Conservation (phyloP, 306 rosid genomes). For the Vigna radiata region DNA sequence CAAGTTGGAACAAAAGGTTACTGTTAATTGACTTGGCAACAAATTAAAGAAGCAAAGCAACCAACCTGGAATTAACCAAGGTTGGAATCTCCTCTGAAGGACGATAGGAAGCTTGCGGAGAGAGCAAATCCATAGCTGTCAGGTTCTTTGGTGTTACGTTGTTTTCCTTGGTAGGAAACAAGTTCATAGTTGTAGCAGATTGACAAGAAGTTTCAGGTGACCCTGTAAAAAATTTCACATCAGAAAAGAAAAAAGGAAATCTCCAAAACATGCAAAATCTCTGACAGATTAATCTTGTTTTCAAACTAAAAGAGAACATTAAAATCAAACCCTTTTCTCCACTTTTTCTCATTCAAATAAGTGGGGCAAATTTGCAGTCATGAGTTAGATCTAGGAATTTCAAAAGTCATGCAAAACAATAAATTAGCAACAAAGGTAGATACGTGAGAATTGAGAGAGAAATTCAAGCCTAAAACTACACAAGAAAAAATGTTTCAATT, state of each 20-base stretch:
- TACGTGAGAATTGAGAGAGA: not conserved
- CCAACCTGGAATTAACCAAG: constrained; percentile 45
- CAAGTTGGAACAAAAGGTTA: constrained; percentile 23
- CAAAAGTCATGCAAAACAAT: not conserved
- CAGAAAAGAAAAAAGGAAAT: not conserved
- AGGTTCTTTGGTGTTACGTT: constrained; percentile 45
- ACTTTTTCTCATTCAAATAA: not conserved
- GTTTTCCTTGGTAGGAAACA: constrained; percentile 63
- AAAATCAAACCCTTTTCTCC: not conserved
- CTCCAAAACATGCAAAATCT: constrained; percentile 14
- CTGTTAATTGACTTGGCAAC: constrained; percentile 15
- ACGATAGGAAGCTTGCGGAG: constrained; percentile 42
- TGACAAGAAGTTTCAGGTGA: constrained; percentile 60
- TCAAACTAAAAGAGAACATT: not conserved
- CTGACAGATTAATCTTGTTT: not conserved
- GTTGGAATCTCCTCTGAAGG: constrained; percentile 42
- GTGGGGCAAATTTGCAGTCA: not conserved
- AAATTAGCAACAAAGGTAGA: not conserved
- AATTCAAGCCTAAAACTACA: not conserved
- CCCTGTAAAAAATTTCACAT: constrained; percentile 50
- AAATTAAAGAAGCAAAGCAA: constrained; percentile 37
- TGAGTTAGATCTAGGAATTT: constrained; percentile 41
- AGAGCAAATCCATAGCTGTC: constrained; percentile 42
- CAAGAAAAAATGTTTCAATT: too few relatives aligned
- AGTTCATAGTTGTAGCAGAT: constrained; percentile 57